Evolutionary conservation across 495 filamentous ascomycete species (phyloP).

Genomic region (Neurospora hispaniola): DNA sequence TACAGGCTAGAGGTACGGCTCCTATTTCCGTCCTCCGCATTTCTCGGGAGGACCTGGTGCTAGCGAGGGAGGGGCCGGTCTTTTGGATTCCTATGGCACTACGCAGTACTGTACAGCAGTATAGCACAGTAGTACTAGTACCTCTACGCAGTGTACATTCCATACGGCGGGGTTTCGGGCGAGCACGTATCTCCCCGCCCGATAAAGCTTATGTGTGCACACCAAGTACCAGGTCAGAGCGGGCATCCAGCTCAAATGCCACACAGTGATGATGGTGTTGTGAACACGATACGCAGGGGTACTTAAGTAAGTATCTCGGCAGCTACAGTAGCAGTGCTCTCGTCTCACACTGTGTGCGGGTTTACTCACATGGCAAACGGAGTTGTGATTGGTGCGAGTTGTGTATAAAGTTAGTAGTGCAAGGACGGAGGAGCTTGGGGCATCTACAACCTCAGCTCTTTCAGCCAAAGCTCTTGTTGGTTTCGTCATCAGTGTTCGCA

Average conservation of each 20-base stretch:
- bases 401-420: neutral
- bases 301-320: neutral
- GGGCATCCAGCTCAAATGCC: neutral
- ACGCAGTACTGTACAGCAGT: no score
- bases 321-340: neutral
- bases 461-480: neutral
- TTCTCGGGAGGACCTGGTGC: neutral
- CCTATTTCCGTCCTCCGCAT: slow-evolving; percentile 1
- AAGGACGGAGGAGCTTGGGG: neutral
- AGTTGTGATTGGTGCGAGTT: neutral
- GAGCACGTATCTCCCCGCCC: neutral
- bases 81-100: neutral
- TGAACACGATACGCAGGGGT: neutral
- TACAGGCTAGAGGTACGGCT: neutral
- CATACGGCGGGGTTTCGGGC: neutral
- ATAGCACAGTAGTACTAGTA: no score
- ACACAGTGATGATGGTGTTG: neutral
- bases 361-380: neutral
- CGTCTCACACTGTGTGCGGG: neutral
- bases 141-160: no score
- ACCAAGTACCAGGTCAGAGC: neutral
- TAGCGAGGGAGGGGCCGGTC: neutral
- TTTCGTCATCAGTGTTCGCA: slow-evolving; percentile 15
- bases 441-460: neutral
- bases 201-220: neutral